Percentiles rank a stretch among this genome's conserved stretches.
Evolutionary conservation across 2,329 filamentous ascomycete genomes (phyloP).

Genomic region (Aureobasidium sp.): DNA sequence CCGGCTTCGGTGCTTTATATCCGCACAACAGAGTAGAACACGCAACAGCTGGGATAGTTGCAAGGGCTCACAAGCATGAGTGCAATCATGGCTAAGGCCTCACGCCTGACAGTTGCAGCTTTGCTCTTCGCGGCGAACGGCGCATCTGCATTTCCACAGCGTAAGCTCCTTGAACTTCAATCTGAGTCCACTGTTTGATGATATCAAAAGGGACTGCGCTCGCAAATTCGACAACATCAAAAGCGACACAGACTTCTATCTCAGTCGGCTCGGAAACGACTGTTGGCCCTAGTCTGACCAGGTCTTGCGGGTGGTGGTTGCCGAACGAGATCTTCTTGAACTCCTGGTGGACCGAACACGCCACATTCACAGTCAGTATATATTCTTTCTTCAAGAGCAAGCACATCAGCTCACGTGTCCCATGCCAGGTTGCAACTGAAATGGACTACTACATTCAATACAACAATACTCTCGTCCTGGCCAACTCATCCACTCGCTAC

Average conservation of each 20-base stretch:
- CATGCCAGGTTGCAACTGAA: not conserved
- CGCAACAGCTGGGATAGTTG: not conserved
- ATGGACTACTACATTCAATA: constrained; percentile 10
- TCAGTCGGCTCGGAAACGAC: not conserved
- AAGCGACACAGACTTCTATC: not conserved
- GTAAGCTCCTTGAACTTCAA: not conserved
- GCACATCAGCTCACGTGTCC: not conserved
- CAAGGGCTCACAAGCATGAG: not conserved
- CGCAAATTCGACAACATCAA: not conserved
- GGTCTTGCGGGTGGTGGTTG: not conserved
- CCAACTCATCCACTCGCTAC: not conserved
- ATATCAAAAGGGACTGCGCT: not conserved
- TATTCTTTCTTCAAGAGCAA: no score
- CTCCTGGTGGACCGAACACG: constrained; percentile 5
- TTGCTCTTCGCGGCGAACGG: not conserved
- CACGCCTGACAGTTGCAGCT: not conserved
- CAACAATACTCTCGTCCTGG: constrained; percentile 1
- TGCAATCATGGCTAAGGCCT: no score
- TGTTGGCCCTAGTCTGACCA: not conserved
- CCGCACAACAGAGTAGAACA: no score
- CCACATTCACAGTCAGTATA: not conserved
- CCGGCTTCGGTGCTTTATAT: not conserved
- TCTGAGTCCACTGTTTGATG: not conserved
- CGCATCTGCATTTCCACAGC: not conserved
- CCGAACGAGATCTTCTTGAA: constrained; percentile 1